phyloP scores from a whole-genome alignment of 1,139 yeast species.

The Suhomyces chickasaworum region DNA sequence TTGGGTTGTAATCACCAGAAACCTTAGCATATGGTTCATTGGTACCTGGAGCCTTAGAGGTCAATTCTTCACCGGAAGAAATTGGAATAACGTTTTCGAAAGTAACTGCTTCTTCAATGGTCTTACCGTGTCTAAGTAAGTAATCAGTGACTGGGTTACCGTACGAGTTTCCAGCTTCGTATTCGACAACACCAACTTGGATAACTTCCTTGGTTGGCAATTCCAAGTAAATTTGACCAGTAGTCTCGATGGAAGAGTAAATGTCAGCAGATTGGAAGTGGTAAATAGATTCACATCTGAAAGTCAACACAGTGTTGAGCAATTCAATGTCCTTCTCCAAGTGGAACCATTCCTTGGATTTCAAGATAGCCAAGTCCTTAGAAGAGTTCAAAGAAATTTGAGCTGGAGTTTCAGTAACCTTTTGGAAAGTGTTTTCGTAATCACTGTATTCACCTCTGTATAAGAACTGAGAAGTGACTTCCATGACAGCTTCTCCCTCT shows the following conservation, averaged over 20 bases:
- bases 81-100: constrained; percentile 92
- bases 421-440: constrained; percentile 90
- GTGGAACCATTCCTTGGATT: constrained; percentile 98
- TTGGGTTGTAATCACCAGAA: constrained; percentile 98
- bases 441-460: constrained; percentile 92
- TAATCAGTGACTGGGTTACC: constrained; percentile 98
- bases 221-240: constrained; percentile 85
- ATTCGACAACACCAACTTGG: constrained; percentile 83
- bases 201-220: constrained; percentile 90
- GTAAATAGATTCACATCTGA: constrained; percentile 85
- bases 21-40: constrained; percentile 97
- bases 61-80: constrained; percentile 72
- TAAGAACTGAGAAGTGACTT: constrained; percentile 91
- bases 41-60: constrained; percentile 76
- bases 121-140: constrained; percentile 85
- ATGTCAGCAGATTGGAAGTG: constrained; percentile 76
- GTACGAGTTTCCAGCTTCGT: constrained; percentile 88
- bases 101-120: constrained; percentile 90
- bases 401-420: constrained; percentile 83
- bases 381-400: constrained; percentile 71
- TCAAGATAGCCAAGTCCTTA: constrained; percentile 90
- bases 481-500: constrained; percentile 81
- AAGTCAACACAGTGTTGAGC: constrained; percentile 77
- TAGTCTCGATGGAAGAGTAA: constrained; percentile 77
- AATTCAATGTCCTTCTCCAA: constrained; percentile 70